phyloP scores from a whole-genome alignment of 495 filamentous ascomycete species.

The Parachaetomium inaequale region DNA sequence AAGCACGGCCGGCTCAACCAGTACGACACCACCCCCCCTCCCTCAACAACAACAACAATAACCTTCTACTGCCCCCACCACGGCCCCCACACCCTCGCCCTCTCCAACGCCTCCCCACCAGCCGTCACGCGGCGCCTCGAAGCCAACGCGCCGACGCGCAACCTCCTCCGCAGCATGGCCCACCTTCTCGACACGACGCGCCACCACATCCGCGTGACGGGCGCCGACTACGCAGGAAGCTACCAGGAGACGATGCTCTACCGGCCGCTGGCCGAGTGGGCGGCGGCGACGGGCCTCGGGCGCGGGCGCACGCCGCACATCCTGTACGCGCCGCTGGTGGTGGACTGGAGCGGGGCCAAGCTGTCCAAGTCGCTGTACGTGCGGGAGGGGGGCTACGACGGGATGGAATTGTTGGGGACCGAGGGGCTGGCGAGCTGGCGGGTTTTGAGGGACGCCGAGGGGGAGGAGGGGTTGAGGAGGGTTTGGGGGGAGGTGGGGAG shows the following conservation, averaged over 20 bases:
- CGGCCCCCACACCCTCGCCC: conserved; percentile 17
- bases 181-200: conserved; percentile 17
- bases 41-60: conserved; percentile 2
- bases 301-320: conserved; percentile 14
- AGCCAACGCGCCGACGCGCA: conserved; percentile 29
- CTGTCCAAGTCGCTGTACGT: conserved; percentile 35
- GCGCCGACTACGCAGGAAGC: conserved; percentile 32
- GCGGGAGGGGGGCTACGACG: conserved; percentile 26
- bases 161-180: conserved; percentile 20
- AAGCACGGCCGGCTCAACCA: conserved; percentile 22
- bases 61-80: background rate
- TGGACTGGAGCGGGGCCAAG: conserved; percentile 36
- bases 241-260: conserved; percentile 31
- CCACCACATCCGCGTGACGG: conserved; percentile 29
- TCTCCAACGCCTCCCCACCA: background rate
- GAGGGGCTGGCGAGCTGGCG: conserved; percentile 11
- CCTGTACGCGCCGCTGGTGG: conserved; percentile 30
- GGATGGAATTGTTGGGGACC: conserved; percentile 10
- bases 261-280: conserved; percentile 22
- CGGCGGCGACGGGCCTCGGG: background rate
- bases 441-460: background rate
- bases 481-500: conserved; percentile 2
- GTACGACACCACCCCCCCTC: conserved; percentile 21
- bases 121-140: conserved; percentile 24
- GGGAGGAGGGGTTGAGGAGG: conserved; percentile 9